These are phyloP conservation scores for Flaveria floridana DNA, from an alignment of 140 eudicot species.

Conservation along the genomic window DNA sequence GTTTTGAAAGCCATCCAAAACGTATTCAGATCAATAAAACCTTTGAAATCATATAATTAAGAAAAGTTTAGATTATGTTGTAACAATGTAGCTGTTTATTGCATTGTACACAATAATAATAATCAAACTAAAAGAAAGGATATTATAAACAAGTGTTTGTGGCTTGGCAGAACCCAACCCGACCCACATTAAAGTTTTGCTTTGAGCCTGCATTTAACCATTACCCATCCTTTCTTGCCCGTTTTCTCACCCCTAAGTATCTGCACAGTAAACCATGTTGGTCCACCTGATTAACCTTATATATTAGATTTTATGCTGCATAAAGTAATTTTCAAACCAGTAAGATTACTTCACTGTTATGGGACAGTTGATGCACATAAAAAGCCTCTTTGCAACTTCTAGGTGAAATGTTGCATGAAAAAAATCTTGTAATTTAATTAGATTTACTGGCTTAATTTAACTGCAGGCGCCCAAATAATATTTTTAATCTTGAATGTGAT, in stretches of 20 bases:
- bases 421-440: not conserved
- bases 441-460: not conserved
- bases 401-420: not conserved
- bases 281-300: not conserved
- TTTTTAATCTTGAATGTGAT: conserved; percentile 50
- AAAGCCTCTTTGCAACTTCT: not conserved
- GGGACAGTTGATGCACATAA: not conserved
- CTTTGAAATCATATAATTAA: too few relatives aligned
- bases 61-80: too few relatives aligned
- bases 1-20: not conserved
- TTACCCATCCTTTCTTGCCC: not conserved
- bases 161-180: not conserved
- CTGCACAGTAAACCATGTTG: not conserved
- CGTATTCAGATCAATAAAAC: not conserved
- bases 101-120: too few relatives aligned
- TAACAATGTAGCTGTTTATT: too few relatives aligned
- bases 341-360: not conserved
- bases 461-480: conserved; percentile 47
- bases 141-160: too few relatives aligned
- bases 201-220: not conserved
- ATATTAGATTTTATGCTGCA: not conserved
- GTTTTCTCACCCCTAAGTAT: not conserved
- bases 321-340: too few relatives aligned
- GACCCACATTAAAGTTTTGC: not conserved
- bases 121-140: too few relatives aligned